Percentiles rank a stretch among this genome's conserved stretches.
Evolutionary conservation across 352 stramenopile species (phyloP).

Genomic region (Phytophthora megakarya): DNA sequence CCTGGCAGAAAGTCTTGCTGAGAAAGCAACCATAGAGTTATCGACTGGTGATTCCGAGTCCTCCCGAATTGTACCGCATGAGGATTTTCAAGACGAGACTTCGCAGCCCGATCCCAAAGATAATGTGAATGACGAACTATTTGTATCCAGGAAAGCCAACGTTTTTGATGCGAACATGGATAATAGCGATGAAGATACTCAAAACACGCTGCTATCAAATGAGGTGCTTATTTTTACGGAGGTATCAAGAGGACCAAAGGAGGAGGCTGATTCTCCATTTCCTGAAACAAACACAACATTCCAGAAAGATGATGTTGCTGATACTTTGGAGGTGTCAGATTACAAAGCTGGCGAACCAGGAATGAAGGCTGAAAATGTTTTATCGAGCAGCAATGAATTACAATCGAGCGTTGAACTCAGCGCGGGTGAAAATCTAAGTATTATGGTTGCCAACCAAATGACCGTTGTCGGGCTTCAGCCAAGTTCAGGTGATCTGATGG

Average conservation of each 20-base stretch:
- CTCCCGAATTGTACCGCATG: neutral
- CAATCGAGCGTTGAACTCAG: neutral
- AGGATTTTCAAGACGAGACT: neutral
- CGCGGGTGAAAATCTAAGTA: neutral
- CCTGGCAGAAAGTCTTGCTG: constrained; percentile 9
- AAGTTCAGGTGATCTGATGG: neutral
- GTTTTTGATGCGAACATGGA: neutral
- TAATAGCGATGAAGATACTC: neutral
- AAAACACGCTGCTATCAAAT: neutral
- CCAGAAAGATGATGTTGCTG: neutral
- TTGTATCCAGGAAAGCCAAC: neutral
- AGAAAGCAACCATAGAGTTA: constrained; percentile 1
- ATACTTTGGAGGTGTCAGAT: neutral
- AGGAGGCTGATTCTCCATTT: neutral
- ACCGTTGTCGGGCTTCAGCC: neutral
- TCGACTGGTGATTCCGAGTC: neutral
- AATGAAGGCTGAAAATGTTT: neutral
- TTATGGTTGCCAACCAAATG: neutral
- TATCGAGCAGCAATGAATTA: neutral
- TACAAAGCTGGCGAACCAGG: neutral
- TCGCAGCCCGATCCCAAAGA: neutral
- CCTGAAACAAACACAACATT: neutral
- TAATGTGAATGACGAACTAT: neutral
- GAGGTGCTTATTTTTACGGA: neutral
- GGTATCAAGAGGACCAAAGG: neutral